phyloP scores from a whole-genome alignment of 192 early-diverging fungal genomes.

The Jimgerdemannia lactiflua region DNA sequence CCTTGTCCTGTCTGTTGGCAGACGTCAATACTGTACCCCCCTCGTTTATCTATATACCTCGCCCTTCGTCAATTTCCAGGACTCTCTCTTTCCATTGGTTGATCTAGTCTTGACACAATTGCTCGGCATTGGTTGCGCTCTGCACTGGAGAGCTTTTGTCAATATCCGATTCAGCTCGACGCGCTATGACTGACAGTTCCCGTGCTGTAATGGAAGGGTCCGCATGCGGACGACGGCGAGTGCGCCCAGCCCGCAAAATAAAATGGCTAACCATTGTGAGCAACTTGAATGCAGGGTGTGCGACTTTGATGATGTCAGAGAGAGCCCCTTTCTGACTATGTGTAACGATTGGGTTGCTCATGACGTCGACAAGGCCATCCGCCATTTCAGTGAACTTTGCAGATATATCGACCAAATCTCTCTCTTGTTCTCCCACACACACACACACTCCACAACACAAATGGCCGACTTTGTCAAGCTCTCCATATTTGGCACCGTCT shows the following conservation, averaged over 20 bases:
- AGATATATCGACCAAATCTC: neutral
- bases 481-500: conserved; percentile 81
- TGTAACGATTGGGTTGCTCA: neutral
- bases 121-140: too few relatives aligned
- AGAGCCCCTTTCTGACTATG: neutral
- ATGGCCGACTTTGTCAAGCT: conserved; percentile 75
- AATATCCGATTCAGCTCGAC: too few relatives aligned
- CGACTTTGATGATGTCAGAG: neutral
- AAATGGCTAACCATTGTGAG: neutral
- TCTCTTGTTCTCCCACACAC: neutral
- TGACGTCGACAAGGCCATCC: neutral
- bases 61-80: neutral
- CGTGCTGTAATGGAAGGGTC: neutral
- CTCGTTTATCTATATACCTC: neutral
- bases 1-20: too few relatives aligned
- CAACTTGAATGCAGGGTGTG: neutral
- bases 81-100: neutral
- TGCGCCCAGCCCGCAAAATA: neutral
- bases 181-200: neutral
- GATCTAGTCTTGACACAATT: too few relatives aligned
- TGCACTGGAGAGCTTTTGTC: too few relatives aligned
- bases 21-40: neutral
- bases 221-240: neutral
- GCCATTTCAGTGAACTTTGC: neutral
- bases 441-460: neutral